phyloP scores from a whole-genome alignment of 352 stramenopile genomes.

The Paralagenidium karlingii region DNA sequence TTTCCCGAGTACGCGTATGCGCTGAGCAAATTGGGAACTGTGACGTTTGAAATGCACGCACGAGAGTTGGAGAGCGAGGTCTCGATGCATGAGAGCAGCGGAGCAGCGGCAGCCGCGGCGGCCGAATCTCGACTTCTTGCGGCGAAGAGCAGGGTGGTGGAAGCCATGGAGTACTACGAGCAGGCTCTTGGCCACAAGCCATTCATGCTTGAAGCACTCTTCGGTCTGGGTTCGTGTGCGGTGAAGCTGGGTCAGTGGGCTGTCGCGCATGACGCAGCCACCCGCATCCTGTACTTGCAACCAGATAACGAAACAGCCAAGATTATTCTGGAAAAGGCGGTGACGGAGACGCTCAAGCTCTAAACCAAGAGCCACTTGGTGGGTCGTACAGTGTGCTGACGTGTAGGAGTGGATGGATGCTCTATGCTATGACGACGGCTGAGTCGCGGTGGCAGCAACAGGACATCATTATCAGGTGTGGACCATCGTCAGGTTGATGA shows the following conservation, averaged over 20 bases:
- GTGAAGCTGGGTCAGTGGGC: constrained; percentile 52
- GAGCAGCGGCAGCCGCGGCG: too few species aligned
- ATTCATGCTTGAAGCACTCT: constrained; percentile 52
- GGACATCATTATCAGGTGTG: too few species aligned
- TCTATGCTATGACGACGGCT: too few species aligned
- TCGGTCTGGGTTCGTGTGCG: constrained; percentile 60
- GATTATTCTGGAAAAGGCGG: constrained; percentile 48
- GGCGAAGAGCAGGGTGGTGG: too few species aligned
- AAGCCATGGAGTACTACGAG: constrained; percentile 44
- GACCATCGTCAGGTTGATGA: too few species aligned
- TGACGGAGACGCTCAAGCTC: neutral
- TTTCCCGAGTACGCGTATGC: constrained; percentile 50
- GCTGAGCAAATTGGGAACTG: constrained; percentile 62
- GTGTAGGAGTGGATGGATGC: too few species aligned
- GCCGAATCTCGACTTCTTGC: too few species aligned
- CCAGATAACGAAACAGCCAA: constrained; percentile 48
- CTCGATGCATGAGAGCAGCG: too few species aligned
- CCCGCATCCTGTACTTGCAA: constrained; percentile 43
- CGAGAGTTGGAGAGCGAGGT: neutral
- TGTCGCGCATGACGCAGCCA: constrained; percentile 32
- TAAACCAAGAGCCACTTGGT: too few species aligned
- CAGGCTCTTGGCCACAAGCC: constrained; percentile 51
- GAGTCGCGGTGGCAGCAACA: too few species aligned
- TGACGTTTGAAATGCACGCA: too few species aligned
- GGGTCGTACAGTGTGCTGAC: too few species aligned